A percentile compares a stretch with the other conserved stretches of the same genome.
Evolutionary conservation across 345 rosid genomes (phyloP).

Genomic region (Salix exigua): DNA sequence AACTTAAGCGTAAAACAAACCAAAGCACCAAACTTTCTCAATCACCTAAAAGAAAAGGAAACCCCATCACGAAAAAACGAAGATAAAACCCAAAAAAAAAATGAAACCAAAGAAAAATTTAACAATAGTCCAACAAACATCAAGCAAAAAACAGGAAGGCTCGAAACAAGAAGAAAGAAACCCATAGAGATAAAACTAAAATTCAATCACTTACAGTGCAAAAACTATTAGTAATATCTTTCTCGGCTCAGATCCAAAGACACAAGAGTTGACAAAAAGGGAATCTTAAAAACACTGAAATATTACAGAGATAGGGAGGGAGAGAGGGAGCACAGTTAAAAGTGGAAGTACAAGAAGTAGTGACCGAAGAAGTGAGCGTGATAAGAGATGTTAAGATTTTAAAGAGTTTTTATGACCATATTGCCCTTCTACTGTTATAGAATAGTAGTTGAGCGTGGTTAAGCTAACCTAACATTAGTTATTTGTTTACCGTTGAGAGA

Average conservation of each 20-base stretch:
- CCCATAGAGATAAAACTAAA: background rate
- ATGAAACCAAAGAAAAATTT: background rate
- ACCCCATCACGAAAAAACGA: background rate
- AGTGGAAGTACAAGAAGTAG: background rate
- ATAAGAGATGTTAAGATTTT: background rate
- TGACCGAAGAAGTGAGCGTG: background rate
- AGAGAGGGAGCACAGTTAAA: background rate
- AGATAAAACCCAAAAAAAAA: background rate
- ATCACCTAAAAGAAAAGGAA: background rate
- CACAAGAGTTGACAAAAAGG: background rate
- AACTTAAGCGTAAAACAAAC: background rate
- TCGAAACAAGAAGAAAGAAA: background rate
- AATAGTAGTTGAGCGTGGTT: background rate
- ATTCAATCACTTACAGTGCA: conserved; percentile 3
- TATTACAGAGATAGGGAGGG: background rate
- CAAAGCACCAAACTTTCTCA: background rate
- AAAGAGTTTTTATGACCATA: conserved; percentile 3
- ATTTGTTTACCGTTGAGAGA: background rate
- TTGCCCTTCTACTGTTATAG: conserved; percentile 5
- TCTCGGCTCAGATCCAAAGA: conserved; percentile 13
- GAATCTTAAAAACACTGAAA: background rate
- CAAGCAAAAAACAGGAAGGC: background rate
- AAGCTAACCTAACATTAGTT: background rate
- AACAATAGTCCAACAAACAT: background rate
- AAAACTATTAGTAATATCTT: background rate